Evolutionary conservation across 148 eudicot genomes (phyloP), one percentile per base, ranked within the genome.

Genomic region (Rhododendron mucronatum): DNA sequence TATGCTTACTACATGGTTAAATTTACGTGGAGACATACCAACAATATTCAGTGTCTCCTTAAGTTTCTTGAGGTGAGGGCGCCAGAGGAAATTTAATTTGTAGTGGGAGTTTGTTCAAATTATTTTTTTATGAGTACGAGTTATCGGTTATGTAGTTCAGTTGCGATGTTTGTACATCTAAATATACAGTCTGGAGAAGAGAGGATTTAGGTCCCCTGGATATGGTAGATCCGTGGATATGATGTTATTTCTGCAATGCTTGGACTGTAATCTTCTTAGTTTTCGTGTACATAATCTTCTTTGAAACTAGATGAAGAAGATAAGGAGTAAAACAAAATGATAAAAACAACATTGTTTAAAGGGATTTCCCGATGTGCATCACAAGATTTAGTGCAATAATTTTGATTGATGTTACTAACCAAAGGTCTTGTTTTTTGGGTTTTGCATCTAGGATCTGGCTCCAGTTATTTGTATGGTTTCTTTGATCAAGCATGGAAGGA

Each of bases 401-500:
- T 71, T 71, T 13, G 59, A 15, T 16, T 48, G 12, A 41, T 77
- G 28, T 10, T 10, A 77, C 48, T 77, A 16, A 39, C 48, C 48
- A 20, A 47, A n/a, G 16, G 28, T 45, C 33, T 28, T 9, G 11
- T 30, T 50, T 78, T 78, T 47, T 47, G 39, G 59, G 28, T 39
- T 82, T 6, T 67, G 47, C 51, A 14, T 50, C 82, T 87, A 95
- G 98, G 98, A 84, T 95, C 98, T 88, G 98, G 98, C 81, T 95
- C 98, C 9, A 85, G 90, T 73, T 95, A 95, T 88, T 85, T 95
- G 88, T 95, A 95, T 89, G 98, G 98, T 45, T 95, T 94, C 90
- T 92, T 81, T 80, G 98, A 96, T 86, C 96, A 95, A 90, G 97
- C 89, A 77, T 95, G 98, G 98, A 94, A 86, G 89, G 97, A 92